Percentiles rank a stretch among this genome's conserved stretches.
These are phyloP conservation scores for Herpetomonas samuelpessoai DNA, from an alignment of 208 protist genomes.

Conservation along the genomic window DNA sequence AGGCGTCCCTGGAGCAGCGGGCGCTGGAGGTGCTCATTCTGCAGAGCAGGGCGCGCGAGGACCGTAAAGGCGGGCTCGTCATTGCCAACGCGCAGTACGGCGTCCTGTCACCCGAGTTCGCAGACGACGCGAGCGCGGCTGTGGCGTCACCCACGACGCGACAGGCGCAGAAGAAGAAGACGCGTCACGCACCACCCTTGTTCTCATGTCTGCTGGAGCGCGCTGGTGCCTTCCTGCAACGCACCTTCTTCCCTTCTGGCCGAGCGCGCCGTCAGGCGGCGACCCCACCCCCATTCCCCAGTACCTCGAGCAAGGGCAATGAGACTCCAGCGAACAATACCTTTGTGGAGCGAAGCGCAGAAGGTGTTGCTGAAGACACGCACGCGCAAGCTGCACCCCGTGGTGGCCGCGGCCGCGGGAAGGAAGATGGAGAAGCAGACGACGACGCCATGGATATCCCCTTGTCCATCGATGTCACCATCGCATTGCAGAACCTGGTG, in stretches of 20 bases:
- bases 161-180: not conserved
- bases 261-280: no score
- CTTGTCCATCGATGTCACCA: constrained; percentile 78
- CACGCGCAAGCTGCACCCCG: not conserved
- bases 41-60: constrained; percentile 46
- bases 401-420: not conserved
- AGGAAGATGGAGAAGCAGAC: not conserved
- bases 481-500: constrained; percentile 84
- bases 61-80: constrained; percentile 71
- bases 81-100: constrained; percentile 88
- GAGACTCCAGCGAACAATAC: no score
- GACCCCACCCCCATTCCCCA: not conserved
- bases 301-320: not conserved
- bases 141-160: not conserved
- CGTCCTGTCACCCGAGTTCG: constrained; percentile 62
- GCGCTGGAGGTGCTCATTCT: constrained; percentile 54
- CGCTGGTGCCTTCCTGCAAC: not conserved
- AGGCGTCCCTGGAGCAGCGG: constrained; percentile 64
- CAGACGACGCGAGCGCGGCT: constrained; percentile 20
- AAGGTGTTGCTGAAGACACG: not conserved
- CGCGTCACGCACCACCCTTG: constrained; percentile 1
- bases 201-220: constrained; percentile 5
- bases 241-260: not conserved
- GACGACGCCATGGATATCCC: constrained; percentile 29
- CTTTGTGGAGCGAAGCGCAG: no score